Evolutionary conservation across 129 eudicot genomes (phyloP), one percentile per base, ranked within the genome.

Genomic region (Oenanthe sinensis): DNA sequence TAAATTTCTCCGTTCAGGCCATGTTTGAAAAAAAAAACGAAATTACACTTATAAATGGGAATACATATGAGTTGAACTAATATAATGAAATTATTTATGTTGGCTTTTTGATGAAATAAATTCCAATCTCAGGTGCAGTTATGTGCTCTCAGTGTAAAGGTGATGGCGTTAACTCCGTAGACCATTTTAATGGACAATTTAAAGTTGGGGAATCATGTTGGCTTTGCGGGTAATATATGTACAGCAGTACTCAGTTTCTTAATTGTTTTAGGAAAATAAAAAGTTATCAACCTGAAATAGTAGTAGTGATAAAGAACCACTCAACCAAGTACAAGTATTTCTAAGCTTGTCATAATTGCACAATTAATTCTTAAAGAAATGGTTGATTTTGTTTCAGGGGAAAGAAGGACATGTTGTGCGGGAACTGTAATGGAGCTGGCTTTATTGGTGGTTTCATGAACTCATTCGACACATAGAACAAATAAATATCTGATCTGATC

Each of bases 141-240:
- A 55, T 71, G 65, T 95, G 99, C 65, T 71, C 86, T 14, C 97
- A 95, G 72, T 91, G 99, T 88, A 76, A 92, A 82, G 97, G 99
- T 3, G 26, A 24, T n/a, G 97, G 97, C 22, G 80, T 95, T 42
- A 95, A 95, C 81, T 74, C 88, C 20, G 84, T 84, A 24, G 99
- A 92, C 82, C 87, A 85, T 82, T 92, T 92, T 78, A 82, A 95
- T 50, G 99, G 99, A 55, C 88, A 84, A 82, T 90, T 88, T 82
- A 95, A 95, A 84, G 93, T 90, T 39, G 99, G 99, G 60, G 97
- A 48, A 62, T 71, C 85, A 13, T 95, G 99, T 75, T 95, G 99
- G 99, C 92, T 95, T 49, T 92, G 99, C 92, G 88, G 99, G 99
- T 95, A 94, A 43, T 70, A 37, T 49, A 26, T 33, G 16, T 20